Conservation (phyloP, 2,329 filamentous ascomycete genomes). For the Apiospora kogelbergensis region DNA sequence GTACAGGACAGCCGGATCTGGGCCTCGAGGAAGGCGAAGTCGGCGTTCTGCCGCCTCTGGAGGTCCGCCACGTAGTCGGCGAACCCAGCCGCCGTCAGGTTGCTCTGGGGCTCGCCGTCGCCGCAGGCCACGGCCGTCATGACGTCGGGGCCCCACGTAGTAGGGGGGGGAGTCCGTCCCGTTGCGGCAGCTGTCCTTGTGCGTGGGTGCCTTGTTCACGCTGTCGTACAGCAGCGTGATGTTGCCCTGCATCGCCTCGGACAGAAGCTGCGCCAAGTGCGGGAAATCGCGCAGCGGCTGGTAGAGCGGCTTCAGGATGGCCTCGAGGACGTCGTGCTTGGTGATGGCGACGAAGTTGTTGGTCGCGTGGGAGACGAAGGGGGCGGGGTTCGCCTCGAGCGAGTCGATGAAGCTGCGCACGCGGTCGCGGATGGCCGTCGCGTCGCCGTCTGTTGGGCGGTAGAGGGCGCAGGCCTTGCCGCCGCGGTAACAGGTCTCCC, state of each 20-base stretch:
- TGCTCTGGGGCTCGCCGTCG: constrained; percentile 31
- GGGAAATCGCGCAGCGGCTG: constrained; percentile 22
- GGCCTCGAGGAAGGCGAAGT: constrained; percentile 34
- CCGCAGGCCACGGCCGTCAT: constrained; percentile 32
- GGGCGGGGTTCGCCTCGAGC: constrained; percentile 29
- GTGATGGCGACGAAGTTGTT: constrained; percentile 29
- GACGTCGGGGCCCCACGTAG: constrained; percentile 20
- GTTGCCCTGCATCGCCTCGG: constrained; percentile 29
- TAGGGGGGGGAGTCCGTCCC: background rate
- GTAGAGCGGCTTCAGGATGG: constrained; percentile 33
- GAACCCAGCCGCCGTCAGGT: constrained; percentile 26
- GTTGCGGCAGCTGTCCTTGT: constrained; percentile 6
- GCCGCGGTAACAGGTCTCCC: constrained; percentile 35
- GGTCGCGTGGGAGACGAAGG: constrained; percentile 19
- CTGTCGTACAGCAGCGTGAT: constrained; percentile 19
- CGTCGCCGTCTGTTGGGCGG: constrained; percentile 23
- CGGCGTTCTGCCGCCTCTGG: constrained; percentile 26
- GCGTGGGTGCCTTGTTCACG: background rate
- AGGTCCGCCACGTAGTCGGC: constrained; percentile 30
- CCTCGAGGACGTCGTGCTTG: constrained; percentile 28
- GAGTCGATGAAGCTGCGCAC: constrained; percentile 30
- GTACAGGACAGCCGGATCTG: constrained; percentile 38
- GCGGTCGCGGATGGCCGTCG: constrained; percentile 31
- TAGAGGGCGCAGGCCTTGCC: constrained; percentile 31
- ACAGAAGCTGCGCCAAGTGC: constrained; percentile 19